These are phyloP conservation scores for Aspergillus ibericus DNA, from an alignment of 2,329 filamentous ascomycete genomes.

Conservation along the genomic window DNA sequence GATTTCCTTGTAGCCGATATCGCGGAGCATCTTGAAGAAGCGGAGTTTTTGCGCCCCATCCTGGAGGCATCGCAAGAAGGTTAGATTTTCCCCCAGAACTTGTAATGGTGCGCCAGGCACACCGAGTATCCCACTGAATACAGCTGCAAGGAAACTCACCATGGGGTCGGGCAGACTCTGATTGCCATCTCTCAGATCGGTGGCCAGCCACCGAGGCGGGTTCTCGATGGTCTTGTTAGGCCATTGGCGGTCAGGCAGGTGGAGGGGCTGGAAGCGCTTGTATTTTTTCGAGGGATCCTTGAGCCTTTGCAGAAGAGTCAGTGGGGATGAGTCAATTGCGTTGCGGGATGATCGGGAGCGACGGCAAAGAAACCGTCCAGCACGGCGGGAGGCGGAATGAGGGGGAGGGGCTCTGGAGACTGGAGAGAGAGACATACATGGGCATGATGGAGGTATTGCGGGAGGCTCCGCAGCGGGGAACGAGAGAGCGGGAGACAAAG, in stretches of 20 bases:
- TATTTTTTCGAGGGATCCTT: constrained; percentile 53
- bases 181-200: constrained; percentile 87
- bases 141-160: constrained; percentile 53
- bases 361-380: background rate
- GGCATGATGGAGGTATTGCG: constrained; percentile 32
- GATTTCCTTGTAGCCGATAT: constrained; percentile 96
- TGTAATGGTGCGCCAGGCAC: background rate
- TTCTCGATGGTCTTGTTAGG: constrained; percentile 78
- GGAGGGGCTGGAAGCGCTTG: constrained; percentile 46
- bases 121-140: background rate
- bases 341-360: background rate
- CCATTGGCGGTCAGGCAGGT: constrained; percentile 65
- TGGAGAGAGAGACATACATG: constrained; percentile 31
- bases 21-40: constrained; percentile 91
- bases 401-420: background rate
- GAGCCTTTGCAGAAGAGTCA: constrained; percentile 35
- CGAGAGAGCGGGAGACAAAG: constrained; percentile 5
- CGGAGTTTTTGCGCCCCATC: constrained; percentile 92
- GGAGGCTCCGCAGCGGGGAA: constrained; percentile 13
- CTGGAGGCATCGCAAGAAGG: constrained; percentile 44
- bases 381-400: constrained; percentile 1
- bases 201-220: constrained; percentile 86
- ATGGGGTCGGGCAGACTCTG: constrained; percentile 92
- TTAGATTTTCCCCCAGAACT: background rate
- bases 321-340: constrained; percentile 8